A percentile compares a stretch with the other conserved stretches of the same genome.
Conservation (phyloP, 306 rosid species). For the Gynostemma pentaphyllum region DNA sequence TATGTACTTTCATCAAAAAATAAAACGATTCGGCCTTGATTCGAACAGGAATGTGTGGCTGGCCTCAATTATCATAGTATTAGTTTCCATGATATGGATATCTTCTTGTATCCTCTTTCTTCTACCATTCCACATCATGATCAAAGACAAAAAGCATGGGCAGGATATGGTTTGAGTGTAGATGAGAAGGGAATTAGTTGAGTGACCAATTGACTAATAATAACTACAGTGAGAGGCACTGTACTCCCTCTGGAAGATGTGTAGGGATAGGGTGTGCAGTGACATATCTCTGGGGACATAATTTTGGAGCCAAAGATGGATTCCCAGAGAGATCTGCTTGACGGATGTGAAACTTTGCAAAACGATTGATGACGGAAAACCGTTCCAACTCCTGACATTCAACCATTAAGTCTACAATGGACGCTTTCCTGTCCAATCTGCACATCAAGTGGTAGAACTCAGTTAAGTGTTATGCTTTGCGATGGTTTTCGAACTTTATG, state of each 20-base stretch:
- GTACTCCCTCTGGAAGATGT: slow-evolving; percentile 42
- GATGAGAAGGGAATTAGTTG: slow-evolving; percentile 18
- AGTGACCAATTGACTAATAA: slow-evolving; percentile 13
- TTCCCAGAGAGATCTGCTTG: slow-evolving; percentile 25
- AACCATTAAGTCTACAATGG: slow-evolving; percentile 29
- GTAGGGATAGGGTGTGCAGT: slow-evolving; percentile 30
- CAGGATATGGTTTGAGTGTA: slow-evolving; percentile 13
- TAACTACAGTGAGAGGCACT: slow-evolving; percentile 38
- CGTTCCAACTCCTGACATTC: slow-evolving; percentile 51
- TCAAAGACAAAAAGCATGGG: slow-evolving; percentile 11
- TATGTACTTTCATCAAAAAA: slow-evolving; percentile 44
- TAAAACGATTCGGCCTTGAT: slow-evolving; percentile 27
- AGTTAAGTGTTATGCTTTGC: background rate
- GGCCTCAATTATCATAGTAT: slow-evolving; percentile 23
- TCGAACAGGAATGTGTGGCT: slow-evolving; percentile 24
- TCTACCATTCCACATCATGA: slow-evolving; percentile 14
- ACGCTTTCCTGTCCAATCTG: slow-evolving; percentile 37
- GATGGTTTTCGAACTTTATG: background rate
- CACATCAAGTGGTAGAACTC: slow-evolving; percentile 14
- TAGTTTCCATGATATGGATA: slow-evolving; percentile 15
- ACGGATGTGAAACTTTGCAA: slow-evolving; percentile 43
- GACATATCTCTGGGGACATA: slow-evolving; percentile 32
- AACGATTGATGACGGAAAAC: slow-evolving; percentile 43
- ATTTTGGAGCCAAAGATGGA: slow-evolving; percentile 20
- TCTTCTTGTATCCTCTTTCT: slow-evolving; percentile 19